phyloP scores from a whole-genome alignment of 2,329 filamentous ascomycete genomes.

The Chaetomium strumarium region DNA sequence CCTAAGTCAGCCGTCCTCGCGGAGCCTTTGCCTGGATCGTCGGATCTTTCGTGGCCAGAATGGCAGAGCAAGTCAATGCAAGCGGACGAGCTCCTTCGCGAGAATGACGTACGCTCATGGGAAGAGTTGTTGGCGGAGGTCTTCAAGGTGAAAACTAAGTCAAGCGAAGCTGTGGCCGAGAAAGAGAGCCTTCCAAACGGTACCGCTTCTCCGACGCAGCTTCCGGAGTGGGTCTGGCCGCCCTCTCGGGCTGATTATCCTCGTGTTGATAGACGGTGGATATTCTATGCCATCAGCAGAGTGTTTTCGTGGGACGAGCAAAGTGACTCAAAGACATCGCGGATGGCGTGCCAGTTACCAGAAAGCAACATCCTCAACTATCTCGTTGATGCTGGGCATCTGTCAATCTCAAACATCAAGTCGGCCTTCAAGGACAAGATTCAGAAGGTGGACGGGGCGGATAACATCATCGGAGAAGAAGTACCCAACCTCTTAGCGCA shows the following conservation, averaged over 20 bases:
- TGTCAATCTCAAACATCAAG: conserved; percentile 54
- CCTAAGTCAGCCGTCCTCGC: conserved; percentile 31
- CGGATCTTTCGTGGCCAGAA: conserved; percentile 43
- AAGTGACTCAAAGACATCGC: conserved; percentile 35
- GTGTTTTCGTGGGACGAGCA: conserved; percentile 51
- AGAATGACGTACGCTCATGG: conserved; percentile 43
- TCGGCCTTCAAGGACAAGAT: conserved; percentile 50
- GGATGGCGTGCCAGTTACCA: conserved; percentile 39
- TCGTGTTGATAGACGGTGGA: conserved; percentile 58
- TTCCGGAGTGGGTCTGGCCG: conserved; percentile 48
- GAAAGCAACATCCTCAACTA: conserved; percentile 53
- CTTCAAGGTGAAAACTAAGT: conserved; percentile 40
- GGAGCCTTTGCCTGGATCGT: conserved; percentile 42
- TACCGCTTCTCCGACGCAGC: conserved; percentile 14
- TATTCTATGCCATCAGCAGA: conserved; percentile 57
- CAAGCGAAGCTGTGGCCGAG: conserved; percentile 20
- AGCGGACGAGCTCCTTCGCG: conserved; percentile 44
- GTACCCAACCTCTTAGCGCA: conserved; percentile 57
- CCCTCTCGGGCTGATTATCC: conserved; percentile 41
- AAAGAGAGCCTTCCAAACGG: conserved; percentile 10
- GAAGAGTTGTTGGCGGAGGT: conserved; percentile 45
- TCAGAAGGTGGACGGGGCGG: conserved; percentile 37
- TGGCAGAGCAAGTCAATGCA: conserved; percentile 39
- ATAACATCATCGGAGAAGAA: conserved; percentile 51
- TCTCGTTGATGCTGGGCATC: conserved; percentile 53